Base-by-base conservation (phyloP, 495 filamentous ascomycete species). In the Podospora pseudocomata region DNA sequence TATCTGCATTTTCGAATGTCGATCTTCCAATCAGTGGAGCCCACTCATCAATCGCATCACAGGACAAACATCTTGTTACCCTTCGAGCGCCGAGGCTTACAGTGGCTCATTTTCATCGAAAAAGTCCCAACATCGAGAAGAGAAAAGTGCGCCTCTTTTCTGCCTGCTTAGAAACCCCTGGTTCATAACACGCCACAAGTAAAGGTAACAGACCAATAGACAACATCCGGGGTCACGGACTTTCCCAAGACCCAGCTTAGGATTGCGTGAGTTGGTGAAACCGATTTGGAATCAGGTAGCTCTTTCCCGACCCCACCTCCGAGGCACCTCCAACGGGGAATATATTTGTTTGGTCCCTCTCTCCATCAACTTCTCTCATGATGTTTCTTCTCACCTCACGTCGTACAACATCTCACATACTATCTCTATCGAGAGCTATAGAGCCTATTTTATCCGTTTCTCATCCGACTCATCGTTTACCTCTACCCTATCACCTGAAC, bases 261-360 rank as follows among this genome's bases (percentile, higher is more conserved):
- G 23, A 61, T 61, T 49, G 39, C 39, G 39, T 49, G 15, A 49
- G 13, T 49, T 11, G 13, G 39, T 49, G 39, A 49, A 49, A 30
- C 59, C 59, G 59, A 61, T 61, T 61, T 61, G 27, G 59, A 61
- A 61, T 28, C 27, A 28, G 26, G 5, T 11, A 49, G 39, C 26
- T 32, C 59, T 9, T 26, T 23, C 7, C 19, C 3, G 56, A 59
- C 56, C 56, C 56, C 56, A 59, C 26, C 19, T 23, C 23, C 23
- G 23, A 23, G 23, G 20, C 11, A 57, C 19, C 19, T 18, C 19
- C 19, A 15, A 59, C 56, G 19, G 56, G 1, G 16, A 18, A 49
- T 49, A 49, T 49, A 49, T 49, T 18, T 49, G 6, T 49, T 49
- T 39, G 34, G 7, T 49, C 39, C 39, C 9, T 2, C 39, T 49